These are phyloP conservation scores for Monosporascus sp. DNA, from an alignment of 2,329 filamentous ascomycete species.

Conservation along the genomic window DNA sequence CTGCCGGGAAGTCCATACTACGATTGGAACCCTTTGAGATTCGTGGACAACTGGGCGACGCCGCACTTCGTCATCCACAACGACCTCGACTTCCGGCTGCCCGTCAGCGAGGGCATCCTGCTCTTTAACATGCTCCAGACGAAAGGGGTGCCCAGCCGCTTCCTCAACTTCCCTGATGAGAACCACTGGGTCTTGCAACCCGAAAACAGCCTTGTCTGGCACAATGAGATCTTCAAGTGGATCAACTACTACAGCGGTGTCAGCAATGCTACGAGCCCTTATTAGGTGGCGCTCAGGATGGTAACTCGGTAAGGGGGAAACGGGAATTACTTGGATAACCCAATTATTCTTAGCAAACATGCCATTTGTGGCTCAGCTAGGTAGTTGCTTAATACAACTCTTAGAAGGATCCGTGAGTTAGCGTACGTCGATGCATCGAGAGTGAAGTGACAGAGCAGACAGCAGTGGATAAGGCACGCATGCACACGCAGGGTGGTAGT, in stretches of 20 bases:
- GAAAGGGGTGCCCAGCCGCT: constrained; percentile 58
- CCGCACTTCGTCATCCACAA: constrained; percentile 69
- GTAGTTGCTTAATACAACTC: too few species aligned
- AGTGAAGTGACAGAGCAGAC: too few species aligned
- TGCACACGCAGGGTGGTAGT: too few species aligned
- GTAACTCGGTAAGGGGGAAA: too few species aligned
- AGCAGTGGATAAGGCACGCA: too few species aligned
- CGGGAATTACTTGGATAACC: too few species aligned
- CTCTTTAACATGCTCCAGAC: constrained; percentile 67
- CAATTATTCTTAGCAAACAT: too few species aligned
- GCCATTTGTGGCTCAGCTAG: too few species aligned
- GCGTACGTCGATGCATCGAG: too few species aligned
- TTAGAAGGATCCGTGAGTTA: too few species aligned
- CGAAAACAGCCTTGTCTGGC: constrained; percentile 66
- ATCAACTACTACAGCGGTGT: constrained; percentile 52
- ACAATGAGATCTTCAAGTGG: constrained; percentile 63
- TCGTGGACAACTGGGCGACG: constrained; percentile 56
- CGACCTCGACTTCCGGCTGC: constrained; percentile 61
- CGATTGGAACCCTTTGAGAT: constrained; percentile 43
- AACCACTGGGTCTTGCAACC: constrained; percentile 68
- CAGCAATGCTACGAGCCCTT: constrained; percentile 23
- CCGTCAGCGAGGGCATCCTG: constrained; percentile 62
- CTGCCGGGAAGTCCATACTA: constrained; percentile 36
- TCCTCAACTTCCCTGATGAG: constrained; percentile 67
- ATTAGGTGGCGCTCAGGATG: constrained; percentile 8